Evolutionary conservation across 2,329 filamentous ascomycete genomes (phyloP).

Genomic region (Aaosphaeria pasadenensis): DNA sequence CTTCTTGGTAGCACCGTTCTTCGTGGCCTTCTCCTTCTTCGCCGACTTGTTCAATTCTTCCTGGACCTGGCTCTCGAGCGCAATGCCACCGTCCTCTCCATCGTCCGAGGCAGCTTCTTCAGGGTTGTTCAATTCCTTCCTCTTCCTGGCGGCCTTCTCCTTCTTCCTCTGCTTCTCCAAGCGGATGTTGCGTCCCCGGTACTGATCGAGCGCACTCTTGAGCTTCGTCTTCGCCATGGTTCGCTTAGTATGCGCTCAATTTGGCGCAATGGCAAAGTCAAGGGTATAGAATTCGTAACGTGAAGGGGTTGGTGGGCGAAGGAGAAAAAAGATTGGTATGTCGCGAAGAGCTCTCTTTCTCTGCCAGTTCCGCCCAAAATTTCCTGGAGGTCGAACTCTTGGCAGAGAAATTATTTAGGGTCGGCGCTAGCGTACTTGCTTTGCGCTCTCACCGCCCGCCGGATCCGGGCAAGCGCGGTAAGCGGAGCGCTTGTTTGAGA

Average conservation of each 20-base stretch:
- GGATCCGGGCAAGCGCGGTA: neutral
- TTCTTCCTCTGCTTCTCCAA: conserved; percentile 75
- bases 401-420: conserved; percentile 24
- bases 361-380: neutral
- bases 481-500: neutral
- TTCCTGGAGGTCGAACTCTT: conserved; percentile 26
- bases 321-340: neutral
- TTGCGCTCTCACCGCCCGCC: conserved; percentile 30
- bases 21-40: conserved; percentile 27
- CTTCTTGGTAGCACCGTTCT: conserved; percentile 27
- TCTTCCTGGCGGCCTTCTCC: conserved; percentile 53
- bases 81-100: conserved; percentile 27
- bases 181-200: conserved; percentile 65
- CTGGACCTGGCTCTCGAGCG: conserved; percentile 23
- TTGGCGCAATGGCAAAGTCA: too few relatives aligned
- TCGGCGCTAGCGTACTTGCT: neutral
- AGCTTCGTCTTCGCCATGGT: conserved; percentile 52
- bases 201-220: conserved; percentile 55
- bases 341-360: neutral
- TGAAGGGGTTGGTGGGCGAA: neutral
- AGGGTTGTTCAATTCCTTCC: conserved; percentile 35
- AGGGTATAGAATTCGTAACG: neutral
- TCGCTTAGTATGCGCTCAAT: neutral
- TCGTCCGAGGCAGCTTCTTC: conserved; percentile 7
- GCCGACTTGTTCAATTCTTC: conserved; percentile 25